These are phyloP conservation scores for Pythium oligandrum DNA, from an alignment of 352 stramenopile genomes.

Conservation along the genomic window DNA sequence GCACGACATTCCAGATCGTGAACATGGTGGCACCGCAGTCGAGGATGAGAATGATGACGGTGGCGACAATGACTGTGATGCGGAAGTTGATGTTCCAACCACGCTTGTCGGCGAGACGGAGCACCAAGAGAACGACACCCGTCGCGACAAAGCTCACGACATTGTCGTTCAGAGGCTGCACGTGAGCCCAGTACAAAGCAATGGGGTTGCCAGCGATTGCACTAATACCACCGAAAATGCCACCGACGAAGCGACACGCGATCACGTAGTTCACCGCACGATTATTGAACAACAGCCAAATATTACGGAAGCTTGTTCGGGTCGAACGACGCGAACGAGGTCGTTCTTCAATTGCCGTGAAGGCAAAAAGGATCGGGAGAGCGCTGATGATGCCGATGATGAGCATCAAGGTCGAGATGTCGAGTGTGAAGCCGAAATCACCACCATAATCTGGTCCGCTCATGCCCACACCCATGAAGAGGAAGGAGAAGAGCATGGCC, in stretches of 20 bases:
- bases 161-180: slow-evolving; percentile 51
- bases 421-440: slow-evolving; percentile 46
- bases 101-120: slow-evolving; percentile 32
- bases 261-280: slow-evolving; percentile 36
- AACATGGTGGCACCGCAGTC: slow-evolving; percentile 43
- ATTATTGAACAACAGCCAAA: slow-evolving; percentile 38
- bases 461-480: slow-evolving; percentile 56
- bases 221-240: slow-evolving; percentile 31
- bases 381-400: slow-evolving; percentile 22
- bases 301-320: slow-evolving; percentile 14
- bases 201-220: slow-evolving; percentile 37
- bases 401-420: slow-evolving; percentile 47
- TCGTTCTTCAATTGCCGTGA: slow-evolving; percentile 18
- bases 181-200: slow-evolving; percentile 40
- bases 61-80: slow-evolving; percentile 27
- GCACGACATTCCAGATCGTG: slow-evolving; percentile 54
- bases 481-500: slow-evolving; percentile 33
- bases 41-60: slow-evolving; percentile 25
- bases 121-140: slow-evolving; percentile 16
- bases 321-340: slow-evolving; percentile 16
- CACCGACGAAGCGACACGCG: slow-evolving; percentile 33
- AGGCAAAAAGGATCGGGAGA: slow-evolving; percentile 30
- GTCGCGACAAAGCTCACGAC: slow-evolving; percentile 47
- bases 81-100: slow-evolving; percentile 42
- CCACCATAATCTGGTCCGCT: slow-evolving; percentile 58